Evolutionary conservation across 208 protist genomes (phyloP).

Genomic region (Trypanosoma conorhini): DNA sequence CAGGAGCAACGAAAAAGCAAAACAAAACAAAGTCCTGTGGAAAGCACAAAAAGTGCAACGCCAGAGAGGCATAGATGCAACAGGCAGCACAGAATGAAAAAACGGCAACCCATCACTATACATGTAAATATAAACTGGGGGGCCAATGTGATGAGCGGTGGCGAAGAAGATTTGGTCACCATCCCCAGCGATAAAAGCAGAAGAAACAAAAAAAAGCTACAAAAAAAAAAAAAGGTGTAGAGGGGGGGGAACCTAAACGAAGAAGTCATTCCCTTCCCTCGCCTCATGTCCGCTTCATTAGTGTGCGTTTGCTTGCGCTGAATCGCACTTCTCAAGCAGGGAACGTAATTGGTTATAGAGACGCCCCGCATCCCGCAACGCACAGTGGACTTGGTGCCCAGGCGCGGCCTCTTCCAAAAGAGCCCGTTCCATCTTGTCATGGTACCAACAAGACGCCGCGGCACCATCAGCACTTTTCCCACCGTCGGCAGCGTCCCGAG

Average conservation of each 20-base stretch:
- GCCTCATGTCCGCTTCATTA: not conserved
- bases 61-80: too few relatives aligned
- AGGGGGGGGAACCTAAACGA: too few relatives aligned
- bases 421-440: conserved; percentile 12
- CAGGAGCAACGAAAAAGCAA: not conserved
- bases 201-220: not conserved
- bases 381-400: conserved; percentile 19
- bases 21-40: not conserved
- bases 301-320: not conserved
- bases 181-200: not conserved
- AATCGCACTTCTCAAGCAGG: conserved; percentile 1
- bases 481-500: not conserved
- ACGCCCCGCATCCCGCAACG: conserved; percentile 18
- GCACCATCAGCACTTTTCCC: not conserved
- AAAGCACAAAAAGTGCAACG: not conserved
- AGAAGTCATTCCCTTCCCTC: not conserved
- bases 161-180: not conserved
- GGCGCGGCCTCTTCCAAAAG: not conserved
- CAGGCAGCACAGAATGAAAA: too few relatives aligned
- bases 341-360: conserved; percentile 3
- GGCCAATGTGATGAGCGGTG: too few relatives aligned
- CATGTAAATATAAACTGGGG: too few relatives aligned
- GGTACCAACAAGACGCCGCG: conserved; percentile 31
- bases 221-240: too few relatives aligned
- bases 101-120: too few relatives aligned